phyloP scores from a whole-genome alignment of 225 moss, liverwort and hornwort species.

The Bryum argenteum region DNA sequence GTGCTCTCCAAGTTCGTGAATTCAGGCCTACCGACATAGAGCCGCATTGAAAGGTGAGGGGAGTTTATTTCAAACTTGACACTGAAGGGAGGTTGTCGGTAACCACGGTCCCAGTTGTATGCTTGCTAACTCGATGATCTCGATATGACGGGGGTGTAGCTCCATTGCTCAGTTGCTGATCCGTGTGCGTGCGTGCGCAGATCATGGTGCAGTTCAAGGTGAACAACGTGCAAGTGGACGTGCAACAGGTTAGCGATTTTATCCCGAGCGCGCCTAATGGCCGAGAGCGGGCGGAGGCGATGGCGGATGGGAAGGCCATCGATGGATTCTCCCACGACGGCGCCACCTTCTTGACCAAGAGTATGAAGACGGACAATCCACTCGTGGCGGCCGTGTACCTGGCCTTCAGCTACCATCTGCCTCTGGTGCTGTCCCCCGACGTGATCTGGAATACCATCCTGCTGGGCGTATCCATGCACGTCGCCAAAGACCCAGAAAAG shows the following conservation, averaged over 20 bases:
- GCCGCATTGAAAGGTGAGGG: too few species aligned
- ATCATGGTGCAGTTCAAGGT: constrained; percentile 11
- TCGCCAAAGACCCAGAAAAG: constrained; percentile 20
- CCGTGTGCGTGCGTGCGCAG: neutral
- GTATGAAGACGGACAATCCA: neutral
- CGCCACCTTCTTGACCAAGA: neutral
- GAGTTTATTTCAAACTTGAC: too few species aligned
- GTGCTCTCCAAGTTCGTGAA: too few species aligned
- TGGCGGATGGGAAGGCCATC: neutral
- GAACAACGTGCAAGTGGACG: neutral
- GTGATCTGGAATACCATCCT: constrained; percentile 32
- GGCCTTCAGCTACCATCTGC: constrained; percentile 21
- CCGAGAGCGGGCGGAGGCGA: neutral
- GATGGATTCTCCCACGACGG: constrained; percentile 15
- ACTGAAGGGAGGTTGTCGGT: too few species aligned
- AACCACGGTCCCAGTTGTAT: too few species aligned
- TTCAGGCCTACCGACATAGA: too few species aligned
- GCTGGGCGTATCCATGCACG: constrained; percentile 25
- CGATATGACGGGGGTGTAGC: too few species aligned
- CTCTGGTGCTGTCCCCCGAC: constrained; percentile 14
- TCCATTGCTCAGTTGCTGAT: too few species aligned
- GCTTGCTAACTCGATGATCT: too few species aligned
- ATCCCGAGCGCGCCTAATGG: neutral
- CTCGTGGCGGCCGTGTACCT: constrained; percentile 4
- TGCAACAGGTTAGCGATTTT: neutral